Conservation (phyloP, 108 stramenopile species). For the Nitzschia putrida region DNA sequence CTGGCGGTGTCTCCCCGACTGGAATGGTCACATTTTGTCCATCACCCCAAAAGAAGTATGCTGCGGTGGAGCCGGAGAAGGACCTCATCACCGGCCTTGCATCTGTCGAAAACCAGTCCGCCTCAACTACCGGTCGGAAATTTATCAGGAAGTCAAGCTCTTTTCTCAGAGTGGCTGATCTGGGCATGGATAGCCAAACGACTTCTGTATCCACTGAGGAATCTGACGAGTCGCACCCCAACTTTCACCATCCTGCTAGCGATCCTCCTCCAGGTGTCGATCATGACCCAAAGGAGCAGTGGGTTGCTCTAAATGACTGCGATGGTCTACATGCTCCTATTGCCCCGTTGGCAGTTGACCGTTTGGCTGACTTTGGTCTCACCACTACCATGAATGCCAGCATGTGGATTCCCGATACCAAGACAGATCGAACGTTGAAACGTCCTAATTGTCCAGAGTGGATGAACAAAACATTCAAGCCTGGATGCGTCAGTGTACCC, state of each 20-base stretch:
- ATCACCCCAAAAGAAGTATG: neutral
- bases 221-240: constrained; percentile 23
- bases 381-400: constrained; percentile 43
- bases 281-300: constrained; percentile 62
- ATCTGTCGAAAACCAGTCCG: too few species aligned
- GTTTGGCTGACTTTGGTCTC: constrained; percentile 53
- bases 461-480: constrained; percentile 32
- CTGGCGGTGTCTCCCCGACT: neutral
- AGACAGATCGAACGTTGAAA: constrained; percentile 46
- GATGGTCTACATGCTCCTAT: constrained; percentile 61
- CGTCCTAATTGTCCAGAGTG: constrained; percentile 11
- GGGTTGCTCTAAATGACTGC: constrained; percentile 70
- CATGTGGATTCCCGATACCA: constrained; percentile 62
- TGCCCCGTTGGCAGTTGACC: constrained; percentile 55
- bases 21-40: neutral
- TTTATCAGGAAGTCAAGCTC: constrained; percentile 24
- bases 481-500: neutral
- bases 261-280: constrained; percentile 63
- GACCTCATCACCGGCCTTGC: too few species aligned
- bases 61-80: neutral
- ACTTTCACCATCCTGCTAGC: constrained; percentile 54
- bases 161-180: constrained; percentile 43
- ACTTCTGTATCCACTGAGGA: constrained; percentile 7
- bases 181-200: constrained; percentile 26
- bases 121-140: neutral